Base-by-base conservation (phyloP, 2,329 filamentous ascomycete species). In the Xylariales sp. region DNA sequence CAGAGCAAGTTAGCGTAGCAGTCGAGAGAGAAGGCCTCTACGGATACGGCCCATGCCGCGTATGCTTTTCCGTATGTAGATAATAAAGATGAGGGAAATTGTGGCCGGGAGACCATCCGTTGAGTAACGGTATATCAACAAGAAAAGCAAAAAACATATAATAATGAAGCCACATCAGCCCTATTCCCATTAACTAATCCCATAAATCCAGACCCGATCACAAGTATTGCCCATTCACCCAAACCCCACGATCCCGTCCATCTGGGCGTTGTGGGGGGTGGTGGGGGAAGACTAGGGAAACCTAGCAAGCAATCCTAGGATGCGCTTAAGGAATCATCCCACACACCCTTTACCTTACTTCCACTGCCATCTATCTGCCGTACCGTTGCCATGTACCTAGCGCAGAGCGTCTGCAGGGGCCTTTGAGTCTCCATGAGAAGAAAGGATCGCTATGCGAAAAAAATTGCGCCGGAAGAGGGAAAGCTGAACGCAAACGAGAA, bases 221-320 rank as follows among this genome's bases (percentile, higher is more conserved):
- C 62, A 43, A 58, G 23, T 50, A 48, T 50, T 36, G 34, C 58
- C 58, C 18, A 18, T 12, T 30, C 10, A 43, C 16, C 50, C 28
- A 8, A 68, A 65, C 65, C 62, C 62, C 65, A 68, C 62, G 65
- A 64, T 62, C 53, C 65, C 65, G 62, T 59, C 52, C 34, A 46
- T 34, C 7, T 39, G 62, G 62, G 41, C 43, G 64, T 60, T 52
- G 62, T 68, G 65, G 62, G 62, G 65, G 65, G 62, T 43, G 50
- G 61, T 32, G 61, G 50, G 62, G 50, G 54, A 45, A 36, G 41
- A 32, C 53, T 12, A 18, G 49, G 62, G 41, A 55, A 52, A 16
- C 43, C 46, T 46, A 41, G 43, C 32, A 45, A 48, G 3, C 14
- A 48, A 18, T 41, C 34, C 58, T 54, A 48, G 34, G 23, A 50